Evolutionary conservation across 2,329 filamentous ascomycete species (phyloP).

Genomic region (Myriangium duriaei): DNA sequence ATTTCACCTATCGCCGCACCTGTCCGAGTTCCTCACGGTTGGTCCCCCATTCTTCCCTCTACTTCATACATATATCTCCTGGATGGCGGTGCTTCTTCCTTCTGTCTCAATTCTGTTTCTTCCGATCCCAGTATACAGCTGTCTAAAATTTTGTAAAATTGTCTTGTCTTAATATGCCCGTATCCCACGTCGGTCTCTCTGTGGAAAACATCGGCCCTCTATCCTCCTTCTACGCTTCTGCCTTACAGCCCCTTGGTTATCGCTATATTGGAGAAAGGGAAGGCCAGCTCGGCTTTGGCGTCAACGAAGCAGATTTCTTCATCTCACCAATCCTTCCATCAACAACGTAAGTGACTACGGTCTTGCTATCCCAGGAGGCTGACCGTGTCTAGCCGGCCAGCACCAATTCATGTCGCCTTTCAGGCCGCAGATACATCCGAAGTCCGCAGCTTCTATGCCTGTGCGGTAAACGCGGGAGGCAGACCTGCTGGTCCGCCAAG

Average conservation of each 20-base stretch:
- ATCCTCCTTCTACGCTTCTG: constrained; percentile 70
- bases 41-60: too few relatives aligned
- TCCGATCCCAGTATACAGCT: too few relatives aligned
- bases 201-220: constrained; percentile 70
- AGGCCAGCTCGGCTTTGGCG: constrained; percentile 49
- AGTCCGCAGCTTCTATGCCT: constrained; percentile 60
- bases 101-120: too few relatives aligned
- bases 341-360: constrained; percentile 3
- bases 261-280: constrained; percentile 53
- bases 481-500: constrained; percentile 45
- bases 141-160: too few relatives aligned
- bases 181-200: constrained; percentile 50
- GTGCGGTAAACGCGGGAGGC: constrained; percentile 53
- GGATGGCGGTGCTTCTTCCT: too few relatives aligned
- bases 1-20: too few relatives aligned
- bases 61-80: too few relatives aligned
- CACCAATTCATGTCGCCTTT: constrained; percentile 52
- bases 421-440: constrained; percentile 52
- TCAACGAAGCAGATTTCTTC: constrained; percentile 50
- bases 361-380: not conserved
- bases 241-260: constrained; percentile 67
- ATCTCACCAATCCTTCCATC: constrained; percentile 48
- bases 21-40: too few relatives aligned
- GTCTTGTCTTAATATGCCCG: constrained; percentile 38
- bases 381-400: constrained; percentile 19